phyloP scores from a whole-genome alignment of 2,329 filamentous ascomycete species.

The Didymella glomerata region DNA sequence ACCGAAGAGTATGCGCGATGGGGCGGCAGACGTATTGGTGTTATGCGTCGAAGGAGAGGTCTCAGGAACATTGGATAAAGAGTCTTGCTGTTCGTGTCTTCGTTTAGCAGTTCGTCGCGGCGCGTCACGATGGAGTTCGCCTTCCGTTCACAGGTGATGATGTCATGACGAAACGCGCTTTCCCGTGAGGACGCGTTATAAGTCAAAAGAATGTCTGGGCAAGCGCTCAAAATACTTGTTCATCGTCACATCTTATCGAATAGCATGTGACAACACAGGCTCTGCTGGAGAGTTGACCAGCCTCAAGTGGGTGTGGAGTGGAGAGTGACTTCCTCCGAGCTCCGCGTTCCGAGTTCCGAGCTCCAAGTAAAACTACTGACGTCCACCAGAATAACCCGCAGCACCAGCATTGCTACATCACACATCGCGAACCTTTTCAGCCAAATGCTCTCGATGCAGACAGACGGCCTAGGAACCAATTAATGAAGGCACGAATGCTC shows the following conservation, averaged over 20 bases:
- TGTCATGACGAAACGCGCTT: conserved; percentile 31
- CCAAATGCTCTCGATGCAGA: rapidly evolving
- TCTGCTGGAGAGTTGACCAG: background rate
- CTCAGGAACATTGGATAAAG: background rate
- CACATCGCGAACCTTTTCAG: no score
- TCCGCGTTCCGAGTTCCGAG: background rate
- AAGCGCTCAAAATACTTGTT: background rate
- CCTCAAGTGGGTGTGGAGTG: no score
- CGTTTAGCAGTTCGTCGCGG: background rate
- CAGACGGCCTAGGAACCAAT: rapidly evolving
- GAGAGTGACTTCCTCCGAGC: background rate
- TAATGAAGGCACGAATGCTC: no score
- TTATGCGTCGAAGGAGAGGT: background rate
- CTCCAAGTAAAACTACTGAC: background rate
- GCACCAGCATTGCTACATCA: background rate
- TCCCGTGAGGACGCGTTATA: conserved; percentile 26
- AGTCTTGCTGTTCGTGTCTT: background rate
- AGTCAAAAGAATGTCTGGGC: background rate
- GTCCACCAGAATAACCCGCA: background rate
- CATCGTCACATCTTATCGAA: background rate
- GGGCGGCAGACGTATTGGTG: background rate
- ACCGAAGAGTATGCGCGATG: conserved; percentile 9
- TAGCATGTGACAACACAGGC: no score
- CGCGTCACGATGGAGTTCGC: conserved; percentile 6
- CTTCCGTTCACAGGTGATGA: conserved; percentile 23